Conservation (phyloP, 257 asterid species). For the Rauvolfia tetraphylla region DNA sequence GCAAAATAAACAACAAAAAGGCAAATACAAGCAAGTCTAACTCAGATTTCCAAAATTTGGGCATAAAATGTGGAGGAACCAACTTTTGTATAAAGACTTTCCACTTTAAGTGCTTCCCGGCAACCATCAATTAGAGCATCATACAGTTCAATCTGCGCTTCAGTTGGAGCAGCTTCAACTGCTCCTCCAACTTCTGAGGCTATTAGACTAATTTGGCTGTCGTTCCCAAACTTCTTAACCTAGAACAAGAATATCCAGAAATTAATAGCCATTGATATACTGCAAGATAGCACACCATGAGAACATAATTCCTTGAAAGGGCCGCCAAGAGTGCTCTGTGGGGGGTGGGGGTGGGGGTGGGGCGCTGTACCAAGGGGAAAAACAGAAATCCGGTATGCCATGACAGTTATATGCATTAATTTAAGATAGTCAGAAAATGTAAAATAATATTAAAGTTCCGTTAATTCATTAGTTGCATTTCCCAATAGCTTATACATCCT, state of each 20-base stretch:
- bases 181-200: conserved; percentile 93
- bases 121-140: conserved; percentile 94
- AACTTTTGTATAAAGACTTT: conserved; percentile 70
- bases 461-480: neutral
- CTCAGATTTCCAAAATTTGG: neutral
- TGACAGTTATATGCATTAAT: neutral
- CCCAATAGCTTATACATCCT: neutral
- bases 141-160: conserved; percentile 91
- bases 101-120: conserved; percentile 78
- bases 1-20: neutral
- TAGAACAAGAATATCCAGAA: conserved; percentile 23
- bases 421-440: neutral
- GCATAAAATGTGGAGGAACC: conserved; percentile 14
- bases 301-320: too few relatives aligned
- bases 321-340: too few relatives aligned
- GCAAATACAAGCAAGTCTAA: neutral
- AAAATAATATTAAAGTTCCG: neutral
- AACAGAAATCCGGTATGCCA: too few relatives aligned
- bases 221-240: conserved; percentile 96
- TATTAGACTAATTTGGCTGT: conserved; percentile 76
- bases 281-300: too few relatives aligned
- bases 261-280: neutral
- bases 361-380: too few relatives aligned
- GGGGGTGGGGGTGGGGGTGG: too few relatives aligned
- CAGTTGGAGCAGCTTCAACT: conserved; percentile 89